Evolutionary conservation across 352 stramenopile genomes (phyloP).

Genomic region (Globisporangium megalacanthum): DNA sequence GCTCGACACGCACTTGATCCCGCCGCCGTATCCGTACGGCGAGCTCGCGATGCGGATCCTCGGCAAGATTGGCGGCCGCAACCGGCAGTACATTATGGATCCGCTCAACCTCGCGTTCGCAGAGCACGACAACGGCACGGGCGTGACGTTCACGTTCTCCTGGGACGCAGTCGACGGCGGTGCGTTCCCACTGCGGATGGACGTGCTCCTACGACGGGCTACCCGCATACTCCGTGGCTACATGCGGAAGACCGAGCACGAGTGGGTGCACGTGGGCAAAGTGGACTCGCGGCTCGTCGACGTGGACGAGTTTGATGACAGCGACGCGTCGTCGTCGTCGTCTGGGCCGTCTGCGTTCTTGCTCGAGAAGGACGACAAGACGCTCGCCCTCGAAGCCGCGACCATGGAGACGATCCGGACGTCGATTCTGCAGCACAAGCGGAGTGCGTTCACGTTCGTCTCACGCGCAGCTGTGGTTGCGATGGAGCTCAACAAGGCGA

Average conservation of each 20-base stretch:
- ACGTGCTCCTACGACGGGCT: constrained; percentile 39
- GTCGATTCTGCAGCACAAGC: constrained; percentile 74
- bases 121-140: constrained; percentile 37
- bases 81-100: constrained; percentile 88
- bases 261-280: constrained; percentile 52
- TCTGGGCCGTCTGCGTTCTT: constrained; percentile 21
- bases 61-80: constrained; percentile 95
- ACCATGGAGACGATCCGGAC: constrained; percentile 58
- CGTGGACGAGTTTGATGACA: constrained; percentile 64
- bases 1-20: constrained; percentile 93
- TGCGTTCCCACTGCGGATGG: constrained; percentile 52
- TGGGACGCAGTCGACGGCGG: constrained; percentile 24
- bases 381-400: constrained; percentile 60
- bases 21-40: constrained; percentile 96
- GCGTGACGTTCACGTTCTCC: constrained; percentile 47
- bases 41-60: constrained; percentile 94
- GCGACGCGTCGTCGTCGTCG: constrained; percentile 24
- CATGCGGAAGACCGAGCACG: constrained; percentile 39
- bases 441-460: constrained; percentile 67
- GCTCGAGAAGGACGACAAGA: constrained; percentile 86
- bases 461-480: constrained; percentile 46
- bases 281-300: constrained; percentile 54
- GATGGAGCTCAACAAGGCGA: constrained; percentile 33
- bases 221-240: constrained; percentile 56
- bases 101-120: constrained; percentile 56